phyloP scores from a whole-genome alignment of 176 grass and related monocot species.

The Pontederia crassipes region DNA sequence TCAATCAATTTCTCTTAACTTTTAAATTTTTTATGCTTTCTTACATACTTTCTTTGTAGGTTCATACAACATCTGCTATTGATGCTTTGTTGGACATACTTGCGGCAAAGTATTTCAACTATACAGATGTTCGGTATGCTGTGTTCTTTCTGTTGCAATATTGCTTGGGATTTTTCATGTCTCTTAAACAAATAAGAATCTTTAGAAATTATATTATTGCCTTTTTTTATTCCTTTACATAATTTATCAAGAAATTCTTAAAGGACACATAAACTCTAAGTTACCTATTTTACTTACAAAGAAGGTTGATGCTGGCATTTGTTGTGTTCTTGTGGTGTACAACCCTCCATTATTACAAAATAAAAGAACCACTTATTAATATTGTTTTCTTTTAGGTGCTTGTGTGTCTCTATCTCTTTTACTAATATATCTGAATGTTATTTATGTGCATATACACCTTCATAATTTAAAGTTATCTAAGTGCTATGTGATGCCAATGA shows the following conservation, averaged over 20 bases:
- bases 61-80: constrained; percentile 34
- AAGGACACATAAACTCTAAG: not conserved
- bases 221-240: no score
- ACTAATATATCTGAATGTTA: no score
- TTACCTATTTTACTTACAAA: no score
- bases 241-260: no score
- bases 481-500: no score
- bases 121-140: constrained; percentile 75
- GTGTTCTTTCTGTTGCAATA: not conserved
- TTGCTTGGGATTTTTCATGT: not conserved
- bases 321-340: not conserved
- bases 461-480: no score
- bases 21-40: not conserved
- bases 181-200: not conserved
- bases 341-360: not conserved
- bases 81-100: constrained; percentile 62
- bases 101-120: constrained; percentile 58
- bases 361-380: no score
- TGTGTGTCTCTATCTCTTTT: no score
- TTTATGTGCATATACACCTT: no score
- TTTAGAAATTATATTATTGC: not conserved
- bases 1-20: not conserved
- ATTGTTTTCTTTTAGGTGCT: no score
- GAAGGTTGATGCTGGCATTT: not conserved
- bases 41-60: constrained; percentile 26